Evolutionary conservation across 345 rosid genomes (phyloP).

Genomic region (Xanthoceras sorbifolium): DNA sequence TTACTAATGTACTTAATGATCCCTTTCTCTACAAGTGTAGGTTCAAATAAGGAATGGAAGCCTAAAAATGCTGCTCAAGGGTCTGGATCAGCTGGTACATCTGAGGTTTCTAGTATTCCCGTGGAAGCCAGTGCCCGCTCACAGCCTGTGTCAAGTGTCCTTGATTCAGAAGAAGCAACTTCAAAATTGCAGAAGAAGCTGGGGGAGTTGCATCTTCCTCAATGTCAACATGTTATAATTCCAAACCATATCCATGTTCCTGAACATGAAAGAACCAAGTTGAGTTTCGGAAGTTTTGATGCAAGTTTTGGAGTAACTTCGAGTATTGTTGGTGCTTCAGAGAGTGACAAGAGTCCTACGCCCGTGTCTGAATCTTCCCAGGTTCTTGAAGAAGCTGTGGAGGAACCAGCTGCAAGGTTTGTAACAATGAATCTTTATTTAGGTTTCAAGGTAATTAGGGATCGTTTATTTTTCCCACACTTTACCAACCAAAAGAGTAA

Average conservation of each 20-base stretch:
- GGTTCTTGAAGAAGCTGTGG: conserved; percentile 54
- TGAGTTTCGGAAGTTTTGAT: conserved; percentile 97
- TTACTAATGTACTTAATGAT: conserved; percentile 15
- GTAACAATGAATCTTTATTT: conserved; percentile 19
- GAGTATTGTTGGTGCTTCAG: conserved; percentile 40
- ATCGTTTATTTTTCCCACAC: not conserved
- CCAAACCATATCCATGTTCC: conserved; percentile 93
- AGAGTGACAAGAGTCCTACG: conserved; percentile 68
- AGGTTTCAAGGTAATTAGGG: conserved; percentile 3
- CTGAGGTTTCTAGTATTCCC: conserved; percentile 44
- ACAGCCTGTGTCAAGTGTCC: conserved; percentile 39
- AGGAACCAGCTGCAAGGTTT: conserved; percentile 64
- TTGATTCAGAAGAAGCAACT: conserved; percentile 59
- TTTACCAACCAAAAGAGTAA: not conserved
- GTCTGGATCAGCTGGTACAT: conserved; percentile 49
- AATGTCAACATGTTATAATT: conserved; percentile 85
- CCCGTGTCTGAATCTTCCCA: conserved; percentile 64
- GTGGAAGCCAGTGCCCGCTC: conserved; percentile 47
- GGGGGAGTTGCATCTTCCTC: conserved; percentile 71
- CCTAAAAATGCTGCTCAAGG: conserved; percentile 66
- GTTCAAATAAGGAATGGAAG: conserved; percentile 84
- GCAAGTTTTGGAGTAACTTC: conserved; percentile 63
- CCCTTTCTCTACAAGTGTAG: conserved; percentile 43
- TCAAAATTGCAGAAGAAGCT: conserved; percentile 70
- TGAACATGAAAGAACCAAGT: conserved; percentile 80